Evolutionary conservation across 2,329 filamentous ascomycete species (phyloP).

Genomic region (Monosporascus sp.): DNA sequence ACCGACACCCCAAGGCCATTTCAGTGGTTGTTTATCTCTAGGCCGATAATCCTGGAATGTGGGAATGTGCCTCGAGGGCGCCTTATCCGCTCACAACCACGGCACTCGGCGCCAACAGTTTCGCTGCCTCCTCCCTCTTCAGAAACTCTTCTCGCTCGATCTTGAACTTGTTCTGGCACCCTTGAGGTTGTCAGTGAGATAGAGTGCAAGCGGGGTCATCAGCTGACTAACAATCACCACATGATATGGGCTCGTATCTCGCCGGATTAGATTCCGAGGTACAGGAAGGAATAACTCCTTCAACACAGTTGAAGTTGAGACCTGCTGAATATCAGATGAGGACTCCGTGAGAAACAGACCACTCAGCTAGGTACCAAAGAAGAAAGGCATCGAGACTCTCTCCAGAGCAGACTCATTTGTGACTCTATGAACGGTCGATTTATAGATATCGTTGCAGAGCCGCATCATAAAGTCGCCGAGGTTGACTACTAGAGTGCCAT

Average conservation of each 20-base stretch:
- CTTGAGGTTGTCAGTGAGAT: constrained; percentile 8
- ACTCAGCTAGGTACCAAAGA: constrained; percentile 35
- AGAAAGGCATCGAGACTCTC: constrained; percentile 51
- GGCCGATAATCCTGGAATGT: not conserved
- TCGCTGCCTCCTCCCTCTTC: constrained; percentile 16
- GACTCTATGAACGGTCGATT: constrained; percentile 46
- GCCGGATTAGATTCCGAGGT: constrained; percentile 38
- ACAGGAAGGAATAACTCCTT: constrained; percentile 42
- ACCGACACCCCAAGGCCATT: not conserved
- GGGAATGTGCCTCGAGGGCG: not conserved
- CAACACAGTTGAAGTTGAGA: constrained; percentile 46
- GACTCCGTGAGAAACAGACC: not conserved
- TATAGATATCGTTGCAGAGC: constrained; percentile 44
- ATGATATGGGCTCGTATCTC: constrained; percentile 46
- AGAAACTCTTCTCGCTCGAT: constrained; percentile 21
- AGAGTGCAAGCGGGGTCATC: not conserved
- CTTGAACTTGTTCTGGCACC: constrained; percentile 29
- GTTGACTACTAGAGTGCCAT: constrained; percentile 44
- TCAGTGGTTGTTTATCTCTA: not conserved
- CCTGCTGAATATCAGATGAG: constrained; percentile 19
- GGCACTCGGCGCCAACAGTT: constrained; percentile 18
- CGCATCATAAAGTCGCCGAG: constrained; percentile 48
- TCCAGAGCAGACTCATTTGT: constrained; percentile 34
- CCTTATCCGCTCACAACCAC: constrained; percentile 12
- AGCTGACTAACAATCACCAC: constrained; percentile 34